phyloP scores from a whole-genome alignment of 768 basidiomycete species.

The Pleurotus citrinopileatus region DNA sequence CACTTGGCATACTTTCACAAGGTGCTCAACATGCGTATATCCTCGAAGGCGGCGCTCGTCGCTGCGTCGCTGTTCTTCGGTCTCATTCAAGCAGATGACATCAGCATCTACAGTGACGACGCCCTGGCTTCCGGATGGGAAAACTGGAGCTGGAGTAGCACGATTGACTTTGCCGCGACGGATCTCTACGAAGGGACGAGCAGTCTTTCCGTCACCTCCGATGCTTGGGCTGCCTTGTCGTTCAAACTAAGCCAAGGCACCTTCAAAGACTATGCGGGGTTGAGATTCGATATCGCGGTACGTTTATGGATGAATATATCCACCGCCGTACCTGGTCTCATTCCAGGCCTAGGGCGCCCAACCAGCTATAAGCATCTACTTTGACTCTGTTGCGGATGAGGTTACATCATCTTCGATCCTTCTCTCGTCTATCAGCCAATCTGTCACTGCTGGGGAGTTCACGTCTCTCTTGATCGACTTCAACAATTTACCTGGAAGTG shows the following conservation, averaged over 20 bases:
- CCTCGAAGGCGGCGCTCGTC: neutral
- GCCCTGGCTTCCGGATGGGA: slow-evolving; percentile 44
- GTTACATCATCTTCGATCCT: slow-evolving; percentile 35
- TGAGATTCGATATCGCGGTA: slow-evolving; percentile 50
- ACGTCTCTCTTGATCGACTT: slow-evolving; percentile 48
- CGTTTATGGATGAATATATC: slow-evolving; percentile 13
- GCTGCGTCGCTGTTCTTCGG: neutral
- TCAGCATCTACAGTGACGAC: slow-evolving; percentile 38
- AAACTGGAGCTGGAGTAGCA: slow-evolving; percentile 50
- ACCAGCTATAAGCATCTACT: slow-evolving; percentile 40
- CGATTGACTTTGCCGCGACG: slow-evolving; percentile 40
- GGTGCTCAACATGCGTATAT: neutral
- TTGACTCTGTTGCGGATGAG: slow-evolving; percentile 37
- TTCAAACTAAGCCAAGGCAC: slow-evolving; percentile 36
- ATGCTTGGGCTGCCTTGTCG: slow-evolving; percentile 42
- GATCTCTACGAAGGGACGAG: slow-evolving; percentile 39
- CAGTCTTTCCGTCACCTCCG: slow-evolving; percentile 41
- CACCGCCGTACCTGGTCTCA: neutral
- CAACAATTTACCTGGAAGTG: slow-evolving; percentile 39
- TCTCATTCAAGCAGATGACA: slow-evolving; percentile 25
- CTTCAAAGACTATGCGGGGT: slow-evolving; percentile 42
- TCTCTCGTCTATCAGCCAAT: slow-evolving; percentile 38
- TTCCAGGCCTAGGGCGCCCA: slow-evolving; percentile 33
- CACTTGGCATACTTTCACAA: too few species aligned
- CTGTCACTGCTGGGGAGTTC: slow-evolving; percentile 33